Percentiles rank a stretch among this genome's conserved stretches.
These are phyloP conservation scores for Brassica napus DNA, from an alignment of 345 rosid species.

Conservation along the genomic window DNA sequence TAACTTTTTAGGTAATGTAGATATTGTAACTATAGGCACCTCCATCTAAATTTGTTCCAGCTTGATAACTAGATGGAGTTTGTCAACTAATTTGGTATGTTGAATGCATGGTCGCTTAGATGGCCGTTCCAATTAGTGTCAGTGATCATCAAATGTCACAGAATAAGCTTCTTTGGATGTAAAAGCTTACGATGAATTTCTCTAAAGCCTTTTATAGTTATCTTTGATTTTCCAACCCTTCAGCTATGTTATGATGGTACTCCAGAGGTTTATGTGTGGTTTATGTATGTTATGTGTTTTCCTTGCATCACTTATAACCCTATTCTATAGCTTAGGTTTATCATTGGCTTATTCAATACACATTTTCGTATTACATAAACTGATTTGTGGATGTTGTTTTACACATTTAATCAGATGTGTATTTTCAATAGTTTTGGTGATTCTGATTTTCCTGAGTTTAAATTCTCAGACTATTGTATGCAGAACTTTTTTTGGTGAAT, in stretches of 20 bases:
- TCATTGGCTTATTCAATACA: slow-evolving; percentile 4
- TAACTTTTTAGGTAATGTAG: slow-evolving; percentile 21
- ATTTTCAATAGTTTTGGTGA: background rate
- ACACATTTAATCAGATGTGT: slow-evolving; percentile 8
- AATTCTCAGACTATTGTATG: slow-evolving; percentile 37
- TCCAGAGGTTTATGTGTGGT: slow-evolving; percentile 7
- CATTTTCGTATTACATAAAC: background rate
- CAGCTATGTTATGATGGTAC: slow-evolving; percentile 25
- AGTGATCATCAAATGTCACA: slow-evolving; percentile 10
- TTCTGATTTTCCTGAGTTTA: slow-evolving; percentile 32
- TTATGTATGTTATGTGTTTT: slow-evolving; percentile 11
- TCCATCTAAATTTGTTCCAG: slow-evolving; percentile 14
- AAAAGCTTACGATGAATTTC: slow-evolving; percentile 11
- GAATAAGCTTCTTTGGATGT: slow-evolving; percentile 15
- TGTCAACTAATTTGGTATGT: slow-evolving; percentile 29
- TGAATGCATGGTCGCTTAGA: slow-evolving; percentile 19
- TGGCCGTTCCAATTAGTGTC: slow-evolving; percentile 17
- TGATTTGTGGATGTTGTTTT: slow-evolving; percentile 19
- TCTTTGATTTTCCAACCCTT: slow-evolving; percentile 6
- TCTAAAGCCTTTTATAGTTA: slow-evolving; percentile 1
- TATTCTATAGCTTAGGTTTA: slow-evolving; percentile 16
- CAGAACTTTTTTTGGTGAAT: slow-evolving; percentile 38
- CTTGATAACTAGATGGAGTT: slow-evolving; percentile 29
- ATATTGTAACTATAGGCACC: slow-evolving; percentile 16
- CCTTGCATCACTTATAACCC: background rate